These are phyloP conservation scores for Sugiyamaella valdiviana DNA, from an alignment of 805 yeast species.

Conservation along the genomic window DNA sequence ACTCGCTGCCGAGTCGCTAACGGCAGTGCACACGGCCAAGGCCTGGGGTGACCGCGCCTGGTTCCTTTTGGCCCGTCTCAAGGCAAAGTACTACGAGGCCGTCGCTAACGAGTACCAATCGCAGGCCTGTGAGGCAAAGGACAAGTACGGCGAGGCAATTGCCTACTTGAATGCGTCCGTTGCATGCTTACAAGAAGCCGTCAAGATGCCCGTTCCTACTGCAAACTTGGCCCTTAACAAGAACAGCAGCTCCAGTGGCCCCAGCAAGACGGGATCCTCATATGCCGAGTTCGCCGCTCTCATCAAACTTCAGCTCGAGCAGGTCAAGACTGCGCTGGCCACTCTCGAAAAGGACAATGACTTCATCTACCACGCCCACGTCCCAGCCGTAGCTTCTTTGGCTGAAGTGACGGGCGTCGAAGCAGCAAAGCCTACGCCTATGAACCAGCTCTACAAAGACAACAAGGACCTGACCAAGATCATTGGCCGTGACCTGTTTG, in stretches of 20 bases:
- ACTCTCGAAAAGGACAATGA: slow-evolving; percentile 75
- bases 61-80: slow-evolving; percentile 50
- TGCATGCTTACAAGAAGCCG: slow-evolving; percentile 25
- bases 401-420: slow-evolving; percentile 58
- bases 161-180: slow-evolving; percentile 53
- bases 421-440: slow-evolving; percentile 55
- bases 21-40: slow-evolving; percentile 24
- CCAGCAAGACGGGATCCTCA: slow-evolving; percentile 1
- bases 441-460: slow-evolving; percentile 34
- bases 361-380: slow-evolving; percentile 71
- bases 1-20: slow-evolving; percentile 42
- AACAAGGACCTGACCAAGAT: slow-evolving; percentile 45
- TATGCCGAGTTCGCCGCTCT: slow-evolving; percentile 20
- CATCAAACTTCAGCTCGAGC: slow-evolving; percentile 22
- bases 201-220: slow-evolving; percentile 12
- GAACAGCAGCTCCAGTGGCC: not conserved
- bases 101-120: slow-evolving; percentile 58
- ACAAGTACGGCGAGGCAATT: slow-evolving; percentile 70
- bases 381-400: slow-evolving; percentile 57
- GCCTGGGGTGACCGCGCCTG: slow-evolving; percentile 41
- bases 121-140: slow-evolving; percentile 44
- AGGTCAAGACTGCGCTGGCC: slow-evolving; percentile 29
- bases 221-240: not conserved
- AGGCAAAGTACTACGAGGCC: slow-evolving; percentile 50
- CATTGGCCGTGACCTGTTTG: slow-evolving; percentile 56